phyloP scores from a whole-genome alignment of 83 land plant species.

The Thuja plicata region DNA sequence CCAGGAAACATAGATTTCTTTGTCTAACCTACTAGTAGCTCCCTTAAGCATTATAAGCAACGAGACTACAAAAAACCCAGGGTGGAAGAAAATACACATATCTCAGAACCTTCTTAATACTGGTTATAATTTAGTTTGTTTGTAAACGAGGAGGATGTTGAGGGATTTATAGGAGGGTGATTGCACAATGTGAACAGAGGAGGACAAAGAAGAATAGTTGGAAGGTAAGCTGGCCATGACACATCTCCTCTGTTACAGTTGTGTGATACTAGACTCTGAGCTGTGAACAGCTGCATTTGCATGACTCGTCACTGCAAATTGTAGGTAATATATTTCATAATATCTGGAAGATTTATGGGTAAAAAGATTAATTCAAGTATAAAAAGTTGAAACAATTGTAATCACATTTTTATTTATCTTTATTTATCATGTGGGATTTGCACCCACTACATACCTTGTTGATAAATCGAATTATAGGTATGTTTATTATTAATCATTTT shows the following conservation, averaged over 20 bases:
- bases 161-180: not conserved
- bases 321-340: too few species aligned
- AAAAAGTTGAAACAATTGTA: too few species aligned
- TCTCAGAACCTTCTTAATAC: not conserved
- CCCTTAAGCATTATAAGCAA: not conserved
- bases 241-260: too few species aligned
- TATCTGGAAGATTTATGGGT: too few species aligned
- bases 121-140: not conserved
- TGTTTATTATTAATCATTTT: too few species aligned
- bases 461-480: too few species aligned
- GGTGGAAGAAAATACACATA: not conserved
- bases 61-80: not conserved
- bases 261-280: too few species aligned
- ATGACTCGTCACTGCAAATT: not conserved
- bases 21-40: not conserved
- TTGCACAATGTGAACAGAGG: not conserved
- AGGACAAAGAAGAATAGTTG: not conserved
- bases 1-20: constrained; percentile 25
- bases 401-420: too few species aligned
- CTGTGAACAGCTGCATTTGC: not conserved
- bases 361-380: too few species aligned
- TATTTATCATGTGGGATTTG: too few species aligned
- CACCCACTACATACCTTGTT: too few species aligned
- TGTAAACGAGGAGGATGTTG: not conserved
- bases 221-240: not conserved